Percentiles rank a stretch among this genome's conserved stretches.
Evolutionary conservation across 164 flowering plant genomes (phyloP).

Genomic region (Warburgia ugandensis): DNA sequence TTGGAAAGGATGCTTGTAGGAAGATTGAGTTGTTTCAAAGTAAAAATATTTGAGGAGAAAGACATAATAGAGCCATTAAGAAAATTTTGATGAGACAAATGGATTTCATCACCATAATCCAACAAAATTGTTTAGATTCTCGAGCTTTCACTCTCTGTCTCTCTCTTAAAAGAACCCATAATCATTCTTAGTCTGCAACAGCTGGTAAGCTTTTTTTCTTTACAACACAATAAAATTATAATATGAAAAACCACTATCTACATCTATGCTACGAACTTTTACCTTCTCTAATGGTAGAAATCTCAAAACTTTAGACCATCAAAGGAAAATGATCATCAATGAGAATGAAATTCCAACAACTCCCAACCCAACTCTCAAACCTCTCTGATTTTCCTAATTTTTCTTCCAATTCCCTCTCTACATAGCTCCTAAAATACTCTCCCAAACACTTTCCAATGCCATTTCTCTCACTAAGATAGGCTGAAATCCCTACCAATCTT

Average conservation of each 20-base stretch:
- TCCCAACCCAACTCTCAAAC: constrained; percentile 41
- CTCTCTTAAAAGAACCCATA: no score
- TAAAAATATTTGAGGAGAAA: constrained; percentile 42
- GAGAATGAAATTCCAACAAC: constrained; percentile 31
- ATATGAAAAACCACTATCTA: constrained; percentile 8
- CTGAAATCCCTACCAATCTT: no score
- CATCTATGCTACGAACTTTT: constrained; percentile 11
- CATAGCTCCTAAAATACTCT: no score
- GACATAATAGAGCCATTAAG: constrained; percentile 56
- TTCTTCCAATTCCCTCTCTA: no score
- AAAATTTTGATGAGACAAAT: constrained; percentile 59
- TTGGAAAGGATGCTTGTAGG: constrained; percentile 70
- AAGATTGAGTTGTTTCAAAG: constrained; percentile 62
- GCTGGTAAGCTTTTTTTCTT: no score
- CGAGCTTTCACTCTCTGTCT: no score
- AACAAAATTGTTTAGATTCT: constrained; percentile 41
- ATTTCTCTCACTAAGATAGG: no score
- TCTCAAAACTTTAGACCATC: constrained; percentile 26
- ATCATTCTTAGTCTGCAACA: no score
- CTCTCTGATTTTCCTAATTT: constrained; percentile 32
- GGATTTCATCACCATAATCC: constrained; percentile 41
- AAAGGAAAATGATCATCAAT: constrained; percentile 46
- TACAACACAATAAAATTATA: no score
- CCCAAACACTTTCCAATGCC: no score
- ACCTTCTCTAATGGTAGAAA: constrained; percentile 13